These are phyloP conservation scores for Sclerotinia subarctica DNA, from an alignment of 2,329 filamentous ascomycete species.

Conservation along the genomic window DNA sequence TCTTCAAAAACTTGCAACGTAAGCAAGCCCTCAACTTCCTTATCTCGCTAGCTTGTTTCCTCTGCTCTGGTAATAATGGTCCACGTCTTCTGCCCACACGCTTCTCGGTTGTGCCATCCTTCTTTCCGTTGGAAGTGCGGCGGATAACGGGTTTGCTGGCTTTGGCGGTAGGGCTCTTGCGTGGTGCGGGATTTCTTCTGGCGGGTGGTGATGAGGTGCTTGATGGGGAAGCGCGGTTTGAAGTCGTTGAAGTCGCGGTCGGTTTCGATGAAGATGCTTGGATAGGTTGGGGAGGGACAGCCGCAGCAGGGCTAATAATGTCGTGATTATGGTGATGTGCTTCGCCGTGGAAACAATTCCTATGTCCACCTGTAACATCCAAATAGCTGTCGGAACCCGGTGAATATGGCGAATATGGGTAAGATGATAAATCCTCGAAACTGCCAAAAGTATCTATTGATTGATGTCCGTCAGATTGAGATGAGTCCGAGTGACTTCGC, in stretches of 20 bases:
- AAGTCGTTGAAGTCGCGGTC: slow-evolving; percentile 54
- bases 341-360: slow-evolving; percentile 60
- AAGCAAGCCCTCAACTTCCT: slow-evolving; percentile 90
- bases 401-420: slow-evolving; percentile 72
- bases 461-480: slow-evolving; percentile 66
- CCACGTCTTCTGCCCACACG: slow-evolving; percentile 88
- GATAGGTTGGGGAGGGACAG: slow-evolving; percentile 66
- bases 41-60: slow-evolving; percentile 95
- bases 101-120: slow-evolving; percentile 80
- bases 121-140: slow-evolving; percentile 71
- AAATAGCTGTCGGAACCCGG: slow-evolving; percentile 74
- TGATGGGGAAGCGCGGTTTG: slow-evolving; percentile 59
- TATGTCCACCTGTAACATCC: slow-evolving; percentile 53
- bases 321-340: slow-evolving; percentile 49
- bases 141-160: slow-evolving; percentile 80
- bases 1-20: slow-evolving; percentile 97
- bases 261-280: slow-evolving; percentile 59
- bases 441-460: slow-evolving; percentile 59
- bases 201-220: slow-evolving; percentile 58
- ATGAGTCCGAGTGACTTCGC: slow-evolving; percentile 82
- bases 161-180: slow-evolving; percentile 63
- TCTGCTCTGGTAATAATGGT: slow-evolving; percentile 85
- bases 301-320: slow-evolving; percentile 64
- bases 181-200: slow-evolving; percentile 67
- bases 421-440: slow-evolving; percentile 72